These are phyloP conservation scores for Pisolithus tinctorius DNA, from an alignment of 768 basidiomycete species.

Conservation along the genomic window DNA sequence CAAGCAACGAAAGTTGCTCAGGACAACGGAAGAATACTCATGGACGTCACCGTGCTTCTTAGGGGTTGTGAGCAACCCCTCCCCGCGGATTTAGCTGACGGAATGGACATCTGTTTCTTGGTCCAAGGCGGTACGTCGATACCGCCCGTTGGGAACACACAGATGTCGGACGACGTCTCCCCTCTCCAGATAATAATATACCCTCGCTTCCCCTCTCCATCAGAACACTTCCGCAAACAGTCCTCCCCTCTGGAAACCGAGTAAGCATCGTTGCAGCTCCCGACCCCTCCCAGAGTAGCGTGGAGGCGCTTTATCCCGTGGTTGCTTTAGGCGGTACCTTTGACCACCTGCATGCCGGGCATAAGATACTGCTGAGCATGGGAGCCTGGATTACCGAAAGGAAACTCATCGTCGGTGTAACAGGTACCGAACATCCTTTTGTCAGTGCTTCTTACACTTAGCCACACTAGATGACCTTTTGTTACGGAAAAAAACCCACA, in stretches of 20 bases:
- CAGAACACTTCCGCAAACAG: conserved; percentile 26
- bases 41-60: conserved; percentile 75
- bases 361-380: conserved; percentile 95
- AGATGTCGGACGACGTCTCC: background rate
- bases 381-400: conserved; percentile 70
- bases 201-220: conserved; percentile 39
- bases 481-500: conserved; percentile 64
- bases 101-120: conserved; percentile 35
- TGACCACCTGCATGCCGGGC: conserved; percentile 95
- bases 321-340: conserved; percentile 94
- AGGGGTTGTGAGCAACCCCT: conserved; percentile 45
- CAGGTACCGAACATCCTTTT: conserved; percentile 43
- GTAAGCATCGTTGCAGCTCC: conserved; percentile 2
- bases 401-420: conserved; percentile 88
- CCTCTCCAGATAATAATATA: conserved; percentile 32
- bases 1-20: conserved; percentile 75
- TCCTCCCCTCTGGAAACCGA: conserved; percentile 11
- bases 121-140: conserved; percentile 39
- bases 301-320: conserved; percentile 43
- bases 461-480: conserved; percentile 54
- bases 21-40: conserved; percentile 57
- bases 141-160: conserved; percentile 2
- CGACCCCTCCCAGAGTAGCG: background rate
- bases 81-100: conserved; percentile 28
- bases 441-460: conserved; percentile 6